phyloP scores from a whole-genome alignment of 1,284 basidiomycete species.

The Sanguinoderma infundibulare region DNA sequence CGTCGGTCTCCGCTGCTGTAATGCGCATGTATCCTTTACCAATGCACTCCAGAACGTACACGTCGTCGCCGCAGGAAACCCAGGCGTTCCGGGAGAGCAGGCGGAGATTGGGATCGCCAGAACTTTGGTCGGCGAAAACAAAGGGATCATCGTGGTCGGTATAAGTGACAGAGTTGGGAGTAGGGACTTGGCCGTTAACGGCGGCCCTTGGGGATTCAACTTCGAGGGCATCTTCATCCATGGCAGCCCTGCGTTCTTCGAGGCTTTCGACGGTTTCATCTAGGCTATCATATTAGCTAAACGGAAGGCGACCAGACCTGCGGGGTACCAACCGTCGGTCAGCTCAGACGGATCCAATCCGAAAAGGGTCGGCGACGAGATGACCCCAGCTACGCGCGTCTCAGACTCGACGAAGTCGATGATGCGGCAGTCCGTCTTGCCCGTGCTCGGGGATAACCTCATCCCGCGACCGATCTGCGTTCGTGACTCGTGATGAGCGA shows the following conservation, averaged over 20 bases:
- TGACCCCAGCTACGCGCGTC: slow-evolving; percentile 70
- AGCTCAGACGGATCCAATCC: slow-evolving; percentile 81
- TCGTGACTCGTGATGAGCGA: too few relatives aligned
- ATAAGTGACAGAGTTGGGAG: slow-evolving; percentile 74
- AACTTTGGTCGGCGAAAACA: slow-evolving; percentile 55
- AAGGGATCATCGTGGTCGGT: slow-evolving; percentile 85
- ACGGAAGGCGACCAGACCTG: background rate
- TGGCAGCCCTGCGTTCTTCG: slow-evolving; percentile 43
- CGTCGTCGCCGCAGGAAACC: slow-evolving; percentile 81
- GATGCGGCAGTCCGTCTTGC: slow-evolving; percentile 86
- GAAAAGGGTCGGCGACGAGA: slow-evolving; percentile 86
- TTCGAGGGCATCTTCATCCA: slow-evolving; percentile 19
- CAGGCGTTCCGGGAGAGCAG: slow-evolving; percentile 64
- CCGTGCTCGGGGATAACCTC: slow-evolving; percentile 81
- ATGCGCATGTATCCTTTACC: slow-evolving; percentile 79
- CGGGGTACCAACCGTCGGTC: slow-evolving; percentile 56
- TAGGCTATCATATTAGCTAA: slow-evolving; percentile 26
- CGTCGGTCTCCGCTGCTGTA: slow-evolving; percentile 46
- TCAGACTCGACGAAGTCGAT: slow-evolving; percentile 92
- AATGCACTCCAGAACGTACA: slow-evolving; percentile 82
- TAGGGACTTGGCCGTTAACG: slow-evolving; percentile 45
- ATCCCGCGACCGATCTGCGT: slow-evolving; percentile 90
- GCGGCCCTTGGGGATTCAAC: slow-evolving; percentile 10
- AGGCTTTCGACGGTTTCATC: slow-evolving; percentile 56
- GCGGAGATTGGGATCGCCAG: slow-evolving; percentile 57